phyloP scores from a whole-genome alignment of 305 asterid genomes.

The Fraxinus baroniana region DNA sequence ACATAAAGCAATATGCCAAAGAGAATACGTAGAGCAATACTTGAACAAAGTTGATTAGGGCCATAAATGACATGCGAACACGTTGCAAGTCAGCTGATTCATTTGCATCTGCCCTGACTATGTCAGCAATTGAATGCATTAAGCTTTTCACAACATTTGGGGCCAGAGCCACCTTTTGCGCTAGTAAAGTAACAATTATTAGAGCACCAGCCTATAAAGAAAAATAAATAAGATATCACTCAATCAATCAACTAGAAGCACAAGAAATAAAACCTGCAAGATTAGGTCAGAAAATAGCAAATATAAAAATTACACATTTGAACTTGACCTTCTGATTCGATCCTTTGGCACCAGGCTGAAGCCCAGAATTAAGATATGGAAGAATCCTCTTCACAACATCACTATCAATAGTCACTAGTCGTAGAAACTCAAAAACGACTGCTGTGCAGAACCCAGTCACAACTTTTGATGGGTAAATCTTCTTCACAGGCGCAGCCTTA shows the following conservation, averaged over 20 bases:
- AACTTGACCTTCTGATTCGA: slow-evolving; percentile 66
- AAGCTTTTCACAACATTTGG: slow-evolving; percentile 60
- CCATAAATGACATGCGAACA: slow-evolving; percentile 75
- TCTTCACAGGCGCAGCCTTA: slow-evolving; percentile 67
- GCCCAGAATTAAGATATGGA: slow-evolving; percentile 65
- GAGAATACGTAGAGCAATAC: slow-evolving; percentile 31
- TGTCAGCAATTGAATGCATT: slow-evolving; percentile 58
- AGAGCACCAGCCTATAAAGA: slow-evolving; percentile 74
- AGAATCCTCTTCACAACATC: slow-evolving; percentile 65
- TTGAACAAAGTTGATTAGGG: slow-evolving; percentile 79
- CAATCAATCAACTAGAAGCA: slow-evolving; percentile 10
- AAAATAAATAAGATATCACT: slow-evolving; percentile 8
- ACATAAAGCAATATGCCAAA: too few species aligned
- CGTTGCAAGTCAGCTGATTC: slow-evolving; percentile 62
- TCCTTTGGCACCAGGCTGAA: slow-evolving; percentile 54
- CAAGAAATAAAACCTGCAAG: not conserved
- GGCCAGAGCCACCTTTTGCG: slow-evolving; percentile 70
- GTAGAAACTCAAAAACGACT: slow-evolving; percentile 73
- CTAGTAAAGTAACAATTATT: slow-evolving; percentile 78
- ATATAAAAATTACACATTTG: slow-evolving; percentile 2
- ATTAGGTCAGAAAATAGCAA: not conserved
- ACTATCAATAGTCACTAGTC: slow-evolving; percentile 45
- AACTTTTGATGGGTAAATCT: slow-evolving; percentile 54
- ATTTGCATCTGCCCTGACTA: slow-evolving; percentile 57
- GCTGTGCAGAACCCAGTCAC: slow-evolving; percentile 80